Conservation (phyloP, 1,139 yeast genomes). For the Suzukiozyma palmioleophila region DNA sequence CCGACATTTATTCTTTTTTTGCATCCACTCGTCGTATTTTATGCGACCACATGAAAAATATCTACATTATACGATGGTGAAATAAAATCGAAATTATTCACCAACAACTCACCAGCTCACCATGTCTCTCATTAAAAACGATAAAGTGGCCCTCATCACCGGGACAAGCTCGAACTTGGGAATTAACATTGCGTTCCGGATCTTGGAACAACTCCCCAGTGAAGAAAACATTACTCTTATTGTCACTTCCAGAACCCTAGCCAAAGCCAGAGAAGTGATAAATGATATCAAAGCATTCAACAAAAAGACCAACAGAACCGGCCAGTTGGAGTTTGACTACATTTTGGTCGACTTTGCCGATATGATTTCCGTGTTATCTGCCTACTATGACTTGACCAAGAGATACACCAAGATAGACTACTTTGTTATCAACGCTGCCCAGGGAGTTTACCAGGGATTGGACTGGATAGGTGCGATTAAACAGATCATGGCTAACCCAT, state of each 20-base stretch:
- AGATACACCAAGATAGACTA: constrained; percentile 68
- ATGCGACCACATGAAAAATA: background rate
- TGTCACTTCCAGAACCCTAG: constrained; percentile 84
- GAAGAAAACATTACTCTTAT: constrained; percentile 64
- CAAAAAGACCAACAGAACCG: constrained; percentile 34
- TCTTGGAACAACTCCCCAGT: constrained; percentile 55
- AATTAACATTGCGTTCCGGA: constrained; percentile 73
- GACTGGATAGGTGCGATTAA: constrained; percentile 76
- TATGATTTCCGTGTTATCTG: constrained; percentile 79
- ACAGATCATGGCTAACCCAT: constrained; percentile 61
- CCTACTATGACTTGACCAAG: constrained; percentile 63
- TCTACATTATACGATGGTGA: background rate
- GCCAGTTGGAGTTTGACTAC: constrained; percentile 77
- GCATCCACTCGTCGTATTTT: background rate
- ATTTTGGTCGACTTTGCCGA: constrained; percentile 82
- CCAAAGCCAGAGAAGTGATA: constrained; percentile 78
- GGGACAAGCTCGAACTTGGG: constrained; percentile 73
- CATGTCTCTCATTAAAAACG: constrained; percentile 17
- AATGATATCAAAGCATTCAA: constrained; percentile 50
- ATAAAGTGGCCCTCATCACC: constrained; percentile 40
- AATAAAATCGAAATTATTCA: background rate
- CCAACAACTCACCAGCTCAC: background rate
- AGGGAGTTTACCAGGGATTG: constrained; percentile 80
- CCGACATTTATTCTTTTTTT: background rate
- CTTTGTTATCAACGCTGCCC: constrained; percentile 84